These are phyloP conservation scores for Wickerhamiella nectarea DNA, from an alignment of 805 yeast species.

Conservation along the genomic window DNA sequence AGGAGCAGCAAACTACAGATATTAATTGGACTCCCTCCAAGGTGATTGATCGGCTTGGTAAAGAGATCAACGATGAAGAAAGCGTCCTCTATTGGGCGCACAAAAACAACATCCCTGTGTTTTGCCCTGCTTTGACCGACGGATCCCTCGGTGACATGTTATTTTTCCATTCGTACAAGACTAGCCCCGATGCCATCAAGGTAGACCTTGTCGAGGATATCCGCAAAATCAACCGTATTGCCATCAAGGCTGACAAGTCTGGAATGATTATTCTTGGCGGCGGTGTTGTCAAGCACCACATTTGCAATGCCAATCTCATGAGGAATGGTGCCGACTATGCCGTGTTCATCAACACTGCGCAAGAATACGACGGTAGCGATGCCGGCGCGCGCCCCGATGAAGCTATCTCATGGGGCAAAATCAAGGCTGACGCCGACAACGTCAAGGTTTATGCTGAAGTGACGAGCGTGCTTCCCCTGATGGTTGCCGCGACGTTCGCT, in stretches of 20 bases:
- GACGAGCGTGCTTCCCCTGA: conserved; percentile 83
- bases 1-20: conserved; percentile 59
- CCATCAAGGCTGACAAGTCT: conserved; percentile 88
- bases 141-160: conserved; percentile 99
- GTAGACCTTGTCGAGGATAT: conserved; percentile 91
- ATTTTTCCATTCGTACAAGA: conserved; percentile 93
- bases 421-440: conserved; percentile 81
- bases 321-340: conserved; percentile 99
- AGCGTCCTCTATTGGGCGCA: conserved; percentile 97
- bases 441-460: conserved; percentile 95
- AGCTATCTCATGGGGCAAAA: conserved; percentile 98
- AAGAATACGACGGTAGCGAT: conserved; percentile 97
- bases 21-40: conserved; percentile 86
- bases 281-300: conserved; percentile 92
- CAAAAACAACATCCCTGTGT: conserved; percentile 88
- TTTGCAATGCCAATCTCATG: conserved; percentile 96
- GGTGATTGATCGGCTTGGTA: conserved; percentile 83
- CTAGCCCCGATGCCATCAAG: conserved; percentile 79
- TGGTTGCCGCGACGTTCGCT: conserved; percentile 97
- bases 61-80: conserved; percentile 85
- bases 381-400: conserved; percentile 99
- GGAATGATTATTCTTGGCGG: conserved; percentile 97
- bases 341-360: conserved; percentile 93
- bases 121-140: conserved; percentile 95
- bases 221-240: conserved; percentile 76